Evolutionary conservation across 2,329 filamentous ascomycete species (phyloP).

Genomic region (Penicillium sp.): DNA sequence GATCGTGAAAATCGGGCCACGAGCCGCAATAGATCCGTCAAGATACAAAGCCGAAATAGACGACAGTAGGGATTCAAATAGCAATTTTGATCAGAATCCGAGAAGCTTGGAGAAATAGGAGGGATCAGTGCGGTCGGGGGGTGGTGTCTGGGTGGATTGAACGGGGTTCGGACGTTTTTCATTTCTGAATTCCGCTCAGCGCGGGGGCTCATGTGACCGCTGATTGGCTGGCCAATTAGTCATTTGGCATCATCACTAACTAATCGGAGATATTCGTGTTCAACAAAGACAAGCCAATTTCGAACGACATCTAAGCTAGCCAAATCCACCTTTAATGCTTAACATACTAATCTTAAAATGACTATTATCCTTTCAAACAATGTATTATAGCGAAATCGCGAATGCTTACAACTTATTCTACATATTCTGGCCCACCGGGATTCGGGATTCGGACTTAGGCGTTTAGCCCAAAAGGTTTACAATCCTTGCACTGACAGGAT

Average conservation of each 20-base stretch:
- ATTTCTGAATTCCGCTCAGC: not conserved
- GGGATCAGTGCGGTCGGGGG: not conserved
- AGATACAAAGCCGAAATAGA: not conserved
- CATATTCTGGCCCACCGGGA: not conserved
- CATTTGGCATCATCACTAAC: too few species aligned
- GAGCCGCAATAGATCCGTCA: not conserved
- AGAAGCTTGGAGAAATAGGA: not conserved
- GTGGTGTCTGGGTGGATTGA: not conserved
- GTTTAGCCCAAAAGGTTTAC: not conserved
- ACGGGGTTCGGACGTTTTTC: not conserved
- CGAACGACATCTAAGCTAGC: too few species aligned
- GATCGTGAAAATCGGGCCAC: constrained; percentile 6
- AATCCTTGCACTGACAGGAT: not conserved
- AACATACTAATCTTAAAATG: too few species aligned
- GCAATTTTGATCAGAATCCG: not conserved
- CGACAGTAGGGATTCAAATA: constrained; percentile 2
- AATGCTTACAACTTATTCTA: not conserved
- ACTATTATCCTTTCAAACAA: too few species aligned
- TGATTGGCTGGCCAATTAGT: not conserved
- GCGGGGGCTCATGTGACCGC: not conserved
- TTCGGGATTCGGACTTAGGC: constrained; percentile 9
- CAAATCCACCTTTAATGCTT: too few species aligned
- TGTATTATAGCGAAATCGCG: too few species aligned
- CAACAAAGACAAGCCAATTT: too few species aligned
- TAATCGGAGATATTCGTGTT: too few species aligned